A percentile compares a stretch with the other conserved stretches of the same genome.
phyloP scores from a whole-genome alignment of 768 basidiomycete species.

The Kwoniella botswanensis region DNA sequence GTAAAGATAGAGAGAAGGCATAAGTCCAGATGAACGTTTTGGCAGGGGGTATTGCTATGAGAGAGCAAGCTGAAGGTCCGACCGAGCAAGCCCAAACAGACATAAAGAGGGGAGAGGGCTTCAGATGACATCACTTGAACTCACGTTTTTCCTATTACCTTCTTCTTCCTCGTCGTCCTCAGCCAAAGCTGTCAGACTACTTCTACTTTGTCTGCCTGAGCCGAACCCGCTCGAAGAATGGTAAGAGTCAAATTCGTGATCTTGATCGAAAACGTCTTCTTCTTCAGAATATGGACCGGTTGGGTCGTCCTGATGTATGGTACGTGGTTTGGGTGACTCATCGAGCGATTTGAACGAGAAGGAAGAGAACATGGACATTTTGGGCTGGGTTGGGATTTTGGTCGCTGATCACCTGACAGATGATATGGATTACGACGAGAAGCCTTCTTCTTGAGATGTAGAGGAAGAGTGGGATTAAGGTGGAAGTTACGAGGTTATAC shows the following conservation, averaged over 20 bases:
- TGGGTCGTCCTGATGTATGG: neutral
- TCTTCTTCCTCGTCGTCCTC: conserved; percentile 28
- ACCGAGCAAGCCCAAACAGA: neutral
- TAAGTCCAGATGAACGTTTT: neutral
- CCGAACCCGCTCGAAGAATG: conserved; percentile 11
- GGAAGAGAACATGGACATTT: conserved; percentile 37
- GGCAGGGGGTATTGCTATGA: no score
- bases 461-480: neutral
- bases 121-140: conserved; percentile 3
- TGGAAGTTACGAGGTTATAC: neutral
- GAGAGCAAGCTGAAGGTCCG: neutral
- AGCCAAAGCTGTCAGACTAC: conserved; percentile 14
- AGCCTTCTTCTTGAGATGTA: neutral
- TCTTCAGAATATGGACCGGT: neutral
- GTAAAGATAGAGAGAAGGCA: neutral
- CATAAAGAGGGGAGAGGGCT: neutral
- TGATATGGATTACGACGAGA: conserved; percentile 6
- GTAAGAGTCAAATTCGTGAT: conserved; percentile 14
- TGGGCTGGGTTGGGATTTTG: neutral
- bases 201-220: conserved; percentile 21
- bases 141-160: neutral
- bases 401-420: neutral
- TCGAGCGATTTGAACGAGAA: conserved; percentile 34
- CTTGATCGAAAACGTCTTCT: conserved; percentile 17
- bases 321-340: conserved; percentile 14